Conservation (phyloP, 2,329 filamentous ascomycete species). For the Anisogramma anomala region DNA sequence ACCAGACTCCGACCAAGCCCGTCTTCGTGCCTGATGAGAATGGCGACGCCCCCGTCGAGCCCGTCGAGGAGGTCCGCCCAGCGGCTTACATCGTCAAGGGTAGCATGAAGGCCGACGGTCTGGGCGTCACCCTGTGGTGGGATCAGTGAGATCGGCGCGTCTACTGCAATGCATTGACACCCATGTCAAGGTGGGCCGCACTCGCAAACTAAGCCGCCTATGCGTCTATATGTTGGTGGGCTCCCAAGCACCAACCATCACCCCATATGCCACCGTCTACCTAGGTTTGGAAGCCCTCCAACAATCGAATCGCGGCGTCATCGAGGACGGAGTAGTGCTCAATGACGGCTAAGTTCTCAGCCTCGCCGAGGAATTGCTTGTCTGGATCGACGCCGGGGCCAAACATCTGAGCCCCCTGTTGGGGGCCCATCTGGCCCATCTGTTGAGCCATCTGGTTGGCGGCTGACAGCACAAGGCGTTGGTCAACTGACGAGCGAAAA, state of each 20-base stretch:
- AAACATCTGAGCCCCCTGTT: slow-evolving; percentile 58
- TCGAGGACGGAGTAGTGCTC: slow-evolving; percentile 89
- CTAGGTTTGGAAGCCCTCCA: slow-evolving; percentile 42
- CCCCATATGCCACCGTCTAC: slow-evolving; percentile 17
- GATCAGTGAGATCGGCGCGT: slow-evolving; percentile 25
- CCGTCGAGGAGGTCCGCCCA: slow-evolving; percentile 38
- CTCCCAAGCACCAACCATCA: too few species aligned
- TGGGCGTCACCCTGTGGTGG: slow-evolving; percentile 56
- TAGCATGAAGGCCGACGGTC: slow-evolving; percentile 50
- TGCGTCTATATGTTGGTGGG: slow-evolving; percentile 8
- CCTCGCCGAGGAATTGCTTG: slow-evolving; percentile 86
- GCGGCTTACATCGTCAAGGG: slow-evolving; percentile 61
- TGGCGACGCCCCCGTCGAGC: slow-evolving; percentile 34
- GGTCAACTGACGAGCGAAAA: too few species aligned
- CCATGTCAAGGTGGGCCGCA: background rate
- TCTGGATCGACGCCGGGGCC: slow-evolving; percentile 88
- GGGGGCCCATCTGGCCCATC: slow-evolving; percentile 69
- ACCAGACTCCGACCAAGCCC: slow-evolving; percentile 65
- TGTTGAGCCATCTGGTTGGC: slow-evolving; percentile 87
- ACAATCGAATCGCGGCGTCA: slow-evolving; percentile 72
- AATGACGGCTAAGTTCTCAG: slow-evolving; percentile 89
- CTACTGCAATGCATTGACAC: background rate
- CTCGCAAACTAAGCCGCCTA: slow-evolving; percentile 1
- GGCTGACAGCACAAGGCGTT: too few species aligned
- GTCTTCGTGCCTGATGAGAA: slow-evolving; percentile 46